These are phyloP conservation scores for Novymonas esmeraldas DNA, from an alignment of 208 protist species.

Conservation along the genomic window DNA sequence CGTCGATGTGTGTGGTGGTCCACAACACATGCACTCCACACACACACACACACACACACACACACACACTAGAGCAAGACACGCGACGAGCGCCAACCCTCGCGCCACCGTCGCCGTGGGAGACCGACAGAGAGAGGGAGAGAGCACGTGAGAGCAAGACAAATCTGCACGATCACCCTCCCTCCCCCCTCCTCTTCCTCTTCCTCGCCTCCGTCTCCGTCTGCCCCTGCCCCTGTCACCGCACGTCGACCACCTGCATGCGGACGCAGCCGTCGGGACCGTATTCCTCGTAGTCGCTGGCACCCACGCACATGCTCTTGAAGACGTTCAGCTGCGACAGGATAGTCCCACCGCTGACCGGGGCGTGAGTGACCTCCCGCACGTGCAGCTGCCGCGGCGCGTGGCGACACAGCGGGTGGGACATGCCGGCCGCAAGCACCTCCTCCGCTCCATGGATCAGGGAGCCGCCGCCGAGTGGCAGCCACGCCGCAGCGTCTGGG, in stretches of 20 bases:
- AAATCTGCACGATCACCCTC: too few relatives aligned
- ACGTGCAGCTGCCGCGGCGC: conserved; percentile 31
- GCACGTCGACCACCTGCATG: conserved; percentile 55
- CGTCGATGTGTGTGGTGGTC: too few relatives aligned
- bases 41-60: too few relatives aligned
- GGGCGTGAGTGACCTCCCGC: conserved; percentile 40
- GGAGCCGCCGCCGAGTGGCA: conserved; percentile 41
- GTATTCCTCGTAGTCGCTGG: conserved; percentile 70
- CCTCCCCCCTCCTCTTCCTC: conserved; percentile 2
- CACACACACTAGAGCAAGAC: too few relatives aligned
- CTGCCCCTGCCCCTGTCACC: conserved; percentile 22
- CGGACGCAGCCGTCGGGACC: conserved; percentile 71
- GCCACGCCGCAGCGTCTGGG: conserved; percentile 39
- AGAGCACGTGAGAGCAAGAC: too few relatives aligned
- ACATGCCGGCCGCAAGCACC: conserved; percentile 31
- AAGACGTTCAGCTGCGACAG: conserved; percentile 77
- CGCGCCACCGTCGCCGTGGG: too few relatives aligned
- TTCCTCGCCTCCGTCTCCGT: background rate
- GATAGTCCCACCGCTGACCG: conserved; percentile 68
- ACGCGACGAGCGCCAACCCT: too few relatives aligned
- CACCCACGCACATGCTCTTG: conserved; percentile 72
- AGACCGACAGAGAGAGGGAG: too few relatives aligned
- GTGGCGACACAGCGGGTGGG: conserved; percentile 22
- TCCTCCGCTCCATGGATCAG: conserved; percentile 21
- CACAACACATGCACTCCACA: too few relatives aligned